Conservation (phyloP, 2,329 filamentous ascomycete genomes). For the Talaromyces sp. region DNA sequence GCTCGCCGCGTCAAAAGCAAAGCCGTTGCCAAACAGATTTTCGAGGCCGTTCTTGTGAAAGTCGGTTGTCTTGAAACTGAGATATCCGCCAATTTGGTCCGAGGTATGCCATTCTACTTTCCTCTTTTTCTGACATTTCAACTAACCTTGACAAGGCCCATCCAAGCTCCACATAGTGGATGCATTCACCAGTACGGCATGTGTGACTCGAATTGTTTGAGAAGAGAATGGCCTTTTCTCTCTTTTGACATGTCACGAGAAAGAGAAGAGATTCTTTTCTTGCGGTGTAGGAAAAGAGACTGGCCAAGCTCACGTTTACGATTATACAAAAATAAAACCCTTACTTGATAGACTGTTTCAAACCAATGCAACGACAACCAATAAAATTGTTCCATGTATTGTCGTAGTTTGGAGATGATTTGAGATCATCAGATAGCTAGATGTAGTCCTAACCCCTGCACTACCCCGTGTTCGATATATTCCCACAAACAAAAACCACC, state of each 20-base stretch:
- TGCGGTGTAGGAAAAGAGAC: neutral
- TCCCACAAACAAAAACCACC: neutral
- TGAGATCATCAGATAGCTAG: too few relatives aligned
- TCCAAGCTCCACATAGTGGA: slow-evolving; percentile 42
- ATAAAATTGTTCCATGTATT: neutral
- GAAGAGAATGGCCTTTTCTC: neutral
- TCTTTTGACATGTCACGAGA: slow-evolving; percentile 4
- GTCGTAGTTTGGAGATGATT: neutral
- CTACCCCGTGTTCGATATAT: neutral
- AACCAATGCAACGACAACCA: neutral
- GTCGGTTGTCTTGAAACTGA: slow-evolving; percentile 29
- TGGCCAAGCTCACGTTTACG: neutral
- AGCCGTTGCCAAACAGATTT: slow-evolving; percentile 33
- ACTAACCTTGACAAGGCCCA: slow-evolving; percentile 31
- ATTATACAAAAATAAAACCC: slow-evolving; percentile 2
- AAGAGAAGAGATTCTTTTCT: slow-evolving; percentile 5
- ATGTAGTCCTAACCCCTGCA: neutral
- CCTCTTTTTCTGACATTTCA: neutral
- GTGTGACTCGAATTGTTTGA: slow-evolving; percentile 13
- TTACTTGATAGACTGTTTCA: neutral
- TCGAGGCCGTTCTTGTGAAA: slow-evolving; percentile 31
- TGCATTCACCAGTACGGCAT: slow-evolving; percentile 22
- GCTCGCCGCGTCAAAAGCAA: slow-evolving; percentile 45
- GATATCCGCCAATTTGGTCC: slow-evolving; percentile 37
- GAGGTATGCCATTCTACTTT: slow-evolving; percentile 28